Evolutionary conservation across 2,329 filamentous ascomycete genomes (phyloP).

Genomic region (Graphilbum ipis-grandicollis): DNA sequence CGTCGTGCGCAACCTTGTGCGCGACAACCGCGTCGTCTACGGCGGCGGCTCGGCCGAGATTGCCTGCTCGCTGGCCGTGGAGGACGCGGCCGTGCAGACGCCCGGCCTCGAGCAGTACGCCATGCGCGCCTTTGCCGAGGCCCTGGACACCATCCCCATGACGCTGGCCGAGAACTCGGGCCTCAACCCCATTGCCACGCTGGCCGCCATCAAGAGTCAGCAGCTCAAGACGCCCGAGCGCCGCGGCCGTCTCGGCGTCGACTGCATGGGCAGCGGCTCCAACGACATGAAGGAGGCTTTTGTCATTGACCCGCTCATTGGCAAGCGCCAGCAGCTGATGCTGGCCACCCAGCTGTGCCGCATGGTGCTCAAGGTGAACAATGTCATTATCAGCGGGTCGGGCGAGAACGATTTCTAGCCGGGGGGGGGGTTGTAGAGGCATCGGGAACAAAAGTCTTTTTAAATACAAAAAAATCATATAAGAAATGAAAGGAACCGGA

Average conservation of each 20-base stretch:
- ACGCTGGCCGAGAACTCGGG: slow-evolving; percentile 95
- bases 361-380: slow-evolving; percentile 96
- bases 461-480: background rate
- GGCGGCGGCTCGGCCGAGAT: slow-evolving; percentile 94
- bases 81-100: slow-evolving; percentile 86
- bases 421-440: background rate
- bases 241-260: slow-evolving; percentile 63
- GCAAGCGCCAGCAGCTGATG: slow-evolving; percentile 92
- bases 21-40: slow-evolving; percentile 93
- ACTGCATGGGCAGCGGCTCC: slow-evolving; percentile 91
- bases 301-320: slow-evolving; percentile 94
- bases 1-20: slow-evolving; percentile 89
- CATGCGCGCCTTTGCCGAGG: slow-evolving; percentile 95
- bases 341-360: slow-evolving; percentile 93
- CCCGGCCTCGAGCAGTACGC: slow-evolving; percentile 97
- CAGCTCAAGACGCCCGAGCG: slow-evolving; percentile 57
- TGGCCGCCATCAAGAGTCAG: slow-evolving; percentile 88
- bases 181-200: slow-evolving; percentile 84
- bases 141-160: slow-evolving; percentile 86
- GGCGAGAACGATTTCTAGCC: slow-evolving; percentile 74
- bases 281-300: slow-evolving; percentile 98
- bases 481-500: too few relatives aligned
- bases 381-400: slow-evolving; percentile 78
- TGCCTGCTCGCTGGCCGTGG: slow-evolving; percentile 88
- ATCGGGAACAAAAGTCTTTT: too few relatives aligned